Conservation (phyloP, 495 filamentous ascomycete species). For the Hypoxylon trugodes region DNA sequence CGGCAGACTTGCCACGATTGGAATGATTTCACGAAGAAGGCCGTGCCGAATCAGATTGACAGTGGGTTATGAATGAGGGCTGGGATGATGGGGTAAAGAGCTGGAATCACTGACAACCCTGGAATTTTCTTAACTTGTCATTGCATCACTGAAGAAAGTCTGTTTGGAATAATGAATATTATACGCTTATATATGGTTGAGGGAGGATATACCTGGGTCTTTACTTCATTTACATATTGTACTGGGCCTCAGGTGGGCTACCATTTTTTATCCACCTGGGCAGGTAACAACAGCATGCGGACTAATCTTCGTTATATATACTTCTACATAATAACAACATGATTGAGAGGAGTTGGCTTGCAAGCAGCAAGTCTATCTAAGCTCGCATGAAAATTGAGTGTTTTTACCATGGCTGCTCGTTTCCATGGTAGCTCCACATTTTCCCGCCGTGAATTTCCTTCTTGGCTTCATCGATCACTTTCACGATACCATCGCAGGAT, state of each 20-base stretch:
- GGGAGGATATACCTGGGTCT: too few species aligned
- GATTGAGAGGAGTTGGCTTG: not conserved
- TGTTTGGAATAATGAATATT: not conserved
- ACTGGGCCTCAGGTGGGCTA: too few species aligned
- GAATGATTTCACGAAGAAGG: constrained; percentile 54
- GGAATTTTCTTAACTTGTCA: not conserved
- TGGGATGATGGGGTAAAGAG: not conserved
- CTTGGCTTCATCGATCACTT: constrained; percentile 46
- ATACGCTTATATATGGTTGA: too few species aligned
- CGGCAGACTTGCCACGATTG: constrained; percentile 60
- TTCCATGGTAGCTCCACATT: constrained; percentile 36
- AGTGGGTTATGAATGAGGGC: constrained; percentile 51
- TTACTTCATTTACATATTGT: constrained; percentile 15
- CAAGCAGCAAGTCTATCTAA: not conserved
- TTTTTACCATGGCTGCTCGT: not conserved
- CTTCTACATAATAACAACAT: constrained; percentile 3
- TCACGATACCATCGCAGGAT: constrained; percentile 43
- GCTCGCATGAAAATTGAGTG: not conserved
- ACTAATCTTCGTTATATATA: constrained; percentile 16
- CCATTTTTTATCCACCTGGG: too few species aligned
- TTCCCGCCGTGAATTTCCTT: constrained; percentile 48
- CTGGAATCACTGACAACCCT: not conserved
- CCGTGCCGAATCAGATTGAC: constrained; percentile 65
- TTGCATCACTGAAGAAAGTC: not conserved
- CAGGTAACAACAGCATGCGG: not conserved